A percentile compares a stretch with the other conserved stretches of the same genome.
phyloP scores from a whole-genome alignment of 148 eudicot species.

The Limonium bicolor region DNA sequence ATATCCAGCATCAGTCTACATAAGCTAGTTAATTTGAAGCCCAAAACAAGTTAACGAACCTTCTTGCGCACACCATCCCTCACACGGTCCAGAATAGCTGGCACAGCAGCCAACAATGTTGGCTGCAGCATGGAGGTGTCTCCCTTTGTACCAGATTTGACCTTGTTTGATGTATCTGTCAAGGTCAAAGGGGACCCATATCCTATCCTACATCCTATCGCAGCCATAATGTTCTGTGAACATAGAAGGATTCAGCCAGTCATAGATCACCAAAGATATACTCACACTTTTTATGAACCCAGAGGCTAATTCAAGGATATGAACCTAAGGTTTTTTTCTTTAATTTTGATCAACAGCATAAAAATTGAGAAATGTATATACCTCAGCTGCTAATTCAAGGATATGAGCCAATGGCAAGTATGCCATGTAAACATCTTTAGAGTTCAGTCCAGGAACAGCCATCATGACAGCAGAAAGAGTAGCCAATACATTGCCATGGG shows the following conservation, averaged over 20 bases:
- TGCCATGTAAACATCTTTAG: constrained; percentile 76
- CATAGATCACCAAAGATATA: constrained; percentile 10
- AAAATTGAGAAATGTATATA: constrained; percentile 10
- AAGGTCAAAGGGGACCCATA: constrained; percentile 91
- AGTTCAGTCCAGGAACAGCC: constrained; percentile 58
- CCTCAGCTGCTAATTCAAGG: constrained; percentile 96
- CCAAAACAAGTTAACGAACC: constrained; percentile 21
- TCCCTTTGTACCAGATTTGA: constrained; percentile 83
- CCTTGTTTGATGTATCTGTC: constrained; percentile 86
- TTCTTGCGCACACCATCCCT: constrained; percentile 86
- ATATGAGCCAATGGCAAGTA: constrained; percentile 90
- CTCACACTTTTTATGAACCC: not conserved
- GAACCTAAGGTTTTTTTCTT: not conserved
- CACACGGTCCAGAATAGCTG: constrained; percentile 94
- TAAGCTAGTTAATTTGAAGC: not conserved
- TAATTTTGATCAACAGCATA: not conserved
- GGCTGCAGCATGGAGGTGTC: constrained; percentile 74
- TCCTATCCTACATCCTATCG: constrained; percentile 75
- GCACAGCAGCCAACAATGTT: constrained; percentile 81
- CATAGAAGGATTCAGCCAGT: no score
- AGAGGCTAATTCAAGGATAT: not conserved
- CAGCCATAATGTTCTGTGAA: constrained; percentile 64
- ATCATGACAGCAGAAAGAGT: constrained; percentile 89
- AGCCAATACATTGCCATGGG: constrained; percentile 88
- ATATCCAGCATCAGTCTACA: no score